A percentile compares a stretch with the other conserved stretches of the same genome.
Conservation (phyloP, 2,329 filamentous ascomycete genomes). For the Plenodomus lindquistii region DNA sequence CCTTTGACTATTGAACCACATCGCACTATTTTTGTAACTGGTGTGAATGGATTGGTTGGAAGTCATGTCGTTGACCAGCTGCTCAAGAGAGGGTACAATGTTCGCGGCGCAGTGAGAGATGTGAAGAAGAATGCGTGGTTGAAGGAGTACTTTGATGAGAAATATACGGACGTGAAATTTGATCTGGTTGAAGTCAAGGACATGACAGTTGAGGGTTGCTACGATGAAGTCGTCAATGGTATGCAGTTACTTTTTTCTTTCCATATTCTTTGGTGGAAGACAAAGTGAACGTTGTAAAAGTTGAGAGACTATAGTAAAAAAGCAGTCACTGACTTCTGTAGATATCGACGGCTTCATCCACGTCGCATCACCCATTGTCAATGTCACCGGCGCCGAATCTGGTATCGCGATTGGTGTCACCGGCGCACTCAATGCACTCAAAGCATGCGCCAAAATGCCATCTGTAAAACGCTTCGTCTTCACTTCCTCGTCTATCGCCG, state of each 20-base stretch:
- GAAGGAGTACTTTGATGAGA: conserved; percentile 29
- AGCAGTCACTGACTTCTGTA: background rate
- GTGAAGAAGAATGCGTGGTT: conserved; percentile 36
- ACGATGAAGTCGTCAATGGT: conserved; percentile 34
- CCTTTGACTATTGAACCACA: conserved; percentile 25
- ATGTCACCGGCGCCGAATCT: conserved; percentile 38
- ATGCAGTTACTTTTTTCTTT: conserved; percentile 1
- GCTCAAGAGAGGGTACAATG: conserved; percentile 36
- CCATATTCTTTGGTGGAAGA: background rate
- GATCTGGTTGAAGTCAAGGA: conserved; percentile 38
- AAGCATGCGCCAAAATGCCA: conserved; percentile 47
- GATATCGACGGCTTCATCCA: conserved; percentile 50
- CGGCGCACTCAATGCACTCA: conserved; percentile 46
- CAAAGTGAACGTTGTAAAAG: too few species aligned
- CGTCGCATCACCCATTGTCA: conserved; percentile 49
- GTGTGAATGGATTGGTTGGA: conserved; percentile 42
- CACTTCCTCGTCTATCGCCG: conserved; percentile 49
- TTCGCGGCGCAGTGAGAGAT: conserved; percentile 41
- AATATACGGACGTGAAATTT: conserved; percentile 27
- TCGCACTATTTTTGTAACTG: conserved; percentile 40
- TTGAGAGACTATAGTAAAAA: too few species aligned
- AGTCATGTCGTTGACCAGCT: conserved; percentile 38
- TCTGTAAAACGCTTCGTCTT: conserved; percentile 51
- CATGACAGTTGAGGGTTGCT: conserved; percentile 29
- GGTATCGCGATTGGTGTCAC: conserved; percentile 49